Evolutionary conservation across 1,139 yeast species (phyloP).

Genomic region (Debaryomyces udenii): DNA sequence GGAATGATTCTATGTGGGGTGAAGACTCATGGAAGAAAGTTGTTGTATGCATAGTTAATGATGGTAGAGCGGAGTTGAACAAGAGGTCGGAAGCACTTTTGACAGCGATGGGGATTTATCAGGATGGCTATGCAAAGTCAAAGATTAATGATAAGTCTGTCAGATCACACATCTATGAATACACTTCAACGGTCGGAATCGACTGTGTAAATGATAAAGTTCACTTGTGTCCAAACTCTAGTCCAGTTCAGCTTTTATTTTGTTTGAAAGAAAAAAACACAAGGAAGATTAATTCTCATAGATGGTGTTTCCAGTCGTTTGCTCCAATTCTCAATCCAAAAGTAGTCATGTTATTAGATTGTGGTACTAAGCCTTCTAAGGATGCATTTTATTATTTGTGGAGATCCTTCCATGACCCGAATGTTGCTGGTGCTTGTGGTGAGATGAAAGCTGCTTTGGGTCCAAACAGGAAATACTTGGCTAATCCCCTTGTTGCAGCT

Average conservation of each 20-base stretch:
- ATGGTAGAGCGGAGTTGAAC: slow-evolving; percentile 72
- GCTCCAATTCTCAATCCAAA: slow-evolving; percentile 71
- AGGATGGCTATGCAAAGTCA: slow-evolving; percentile 81
- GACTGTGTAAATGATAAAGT: slow-evolving; percentile 59
- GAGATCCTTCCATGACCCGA: slow-evolving; percentile 71
- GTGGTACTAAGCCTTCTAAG: slow-evolving; percentile 76
- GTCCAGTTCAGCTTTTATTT: slow-evolving; percentile 74
- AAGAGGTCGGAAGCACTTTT: slow-evolving; percentile 65
- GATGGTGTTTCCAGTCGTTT: slow-evolving; percentile 86
- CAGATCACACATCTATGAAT: slow-evolving; percentile 75
- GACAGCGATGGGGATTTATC: slow-evolving; percentile 76
- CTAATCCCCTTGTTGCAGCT: slow-evolving; percentile 80
- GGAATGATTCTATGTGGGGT: slow-evolving; percentile 73
- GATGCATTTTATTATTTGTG: slow-evolving; percentile 77
- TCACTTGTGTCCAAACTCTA: slow-evolving; percentile 59
- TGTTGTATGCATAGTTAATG: slow-evolving; percentile 74
- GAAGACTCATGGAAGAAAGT: slow-evolving; percentile 79
- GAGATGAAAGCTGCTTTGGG: slow-evolving; percentile 77
- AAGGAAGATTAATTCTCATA: slow-evolving; percentile 77
- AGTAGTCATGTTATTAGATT: slow-evolving; percentile 72
- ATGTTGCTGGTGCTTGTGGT: slow-evolving; percentile 90
- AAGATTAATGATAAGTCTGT: slow-evolving; percentile 72
- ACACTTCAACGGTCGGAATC: slow-evolving; percentile 77
- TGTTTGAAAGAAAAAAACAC: slow-evolving; percentile 77
- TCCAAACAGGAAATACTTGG: slow-evolving; percentile 51